Percentiles rank a stretch among this genome's conserved stretches.
phyloP scores from a whole-genome alignment of 148 eudicot genomes.

The Vaccinium macrocarpon region DNA sequence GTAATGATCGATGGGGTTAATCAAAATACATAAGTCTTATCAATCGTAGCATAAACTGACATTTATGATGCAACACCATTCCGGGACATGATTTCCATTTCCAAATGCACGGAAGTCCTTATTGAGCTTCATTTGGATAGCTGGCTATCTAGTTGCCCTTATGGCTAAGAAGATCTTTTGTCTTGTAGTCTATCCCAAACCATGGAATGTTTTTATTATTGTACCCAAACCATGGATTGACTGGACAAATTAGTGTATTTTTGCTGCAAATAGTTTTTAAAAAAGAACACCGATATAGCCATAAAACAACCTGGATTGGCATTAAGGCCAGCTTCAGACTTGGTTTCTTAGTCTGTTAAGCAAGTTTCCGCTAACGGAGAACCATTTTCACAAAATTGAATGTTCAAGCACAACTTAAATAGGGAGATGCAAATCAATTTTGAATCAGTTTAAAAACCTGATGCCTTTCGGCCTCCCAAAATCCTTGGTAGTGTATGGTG shows the following conservation, averaged over 20 bases:
- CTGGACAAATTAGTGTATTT: neutral
- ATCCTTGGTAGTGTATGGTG: neutral
- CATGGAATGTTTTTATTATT: neutral
- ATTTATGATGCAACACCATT: neutral
- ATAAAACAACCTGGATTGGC: neutral
- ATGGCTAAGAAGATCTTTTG: neutral
- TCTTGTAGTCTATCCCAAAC: neutral
- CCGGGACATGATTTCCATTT: neutral
- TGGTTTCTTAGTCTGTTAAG: neutral
- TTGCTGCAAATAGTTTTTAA: neutral
- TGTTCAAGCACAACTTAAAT: neutral
- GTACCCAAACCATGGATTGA: slow-evolving; percentile 1
- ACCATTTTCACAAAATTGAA: neutral
- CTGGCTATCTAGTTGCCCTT: neutral
- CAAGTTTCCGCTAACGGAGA: neutral
- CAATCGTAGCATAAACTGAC: neutral
- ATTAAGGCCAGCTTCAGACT: neutral
- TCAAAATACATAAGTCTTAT: neutral
- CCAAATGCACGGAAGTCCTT: slow-evolving; percentile 1
- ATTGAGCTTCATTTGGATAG: neutral
- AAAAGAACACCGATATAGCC: neutral
- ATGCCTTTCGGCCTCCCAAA: neutral
- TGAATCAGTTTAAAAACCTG: neutral
- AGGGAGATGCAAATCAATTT: neutral
- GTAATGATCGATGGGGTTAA: neutral